Conservation (phyloP, 2,329 filamentous ascomycete species). For the Fusarium hostae region DNA sequence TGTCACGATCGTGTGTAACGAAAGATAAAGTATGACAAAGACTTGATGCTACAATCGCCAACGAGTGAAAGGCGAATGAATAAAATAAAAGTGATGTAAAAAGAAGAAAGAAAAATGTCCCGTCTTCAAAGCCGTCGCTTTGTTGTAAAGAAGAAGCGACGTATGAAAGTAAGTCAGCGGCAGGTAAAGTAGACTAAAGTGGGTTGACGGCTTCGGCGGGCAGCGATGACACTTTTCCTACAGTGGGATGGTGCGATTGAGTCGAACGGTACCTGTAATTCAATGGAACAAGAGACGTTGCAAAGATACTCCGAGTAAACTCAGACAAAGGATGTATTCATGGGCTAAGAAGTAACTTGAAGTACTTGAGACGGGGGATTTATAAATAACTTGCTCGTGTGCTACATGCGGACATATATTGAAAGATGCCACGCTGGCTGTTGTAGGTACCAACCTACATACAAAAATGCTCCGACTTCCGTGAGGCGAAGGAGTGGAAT, state of each 20-base stretch:
- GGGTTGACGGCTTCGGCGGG: slow-evolving; percentile 39
- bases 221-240: slow-evolving; percentile 32
- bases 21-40: not conserved
- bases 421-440: slow-evolving; percentile 45
- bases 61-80: slow-evolving; percentile 28
- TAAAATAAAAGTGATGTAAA: not conserved
- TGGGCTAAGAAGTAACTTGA: not conserved
- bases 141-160: slow-evolving; percentile 37
- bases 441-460: slow-evolving; percentile 2
- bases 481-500: slow-evolving; percentile 29
- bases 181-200: slow-evolving; percentile 37
- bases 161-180: slow-evolving; percentile 33
- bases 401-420: not conserved
- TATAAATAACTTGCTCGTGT: slow-evolving; percentile 14
- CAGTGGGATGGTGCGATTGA: slow-evolving; percentile 9
- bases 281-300: not conserved
- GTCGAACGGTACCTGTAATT: slow-evolving; percentile 32
- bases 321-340: not conserved
- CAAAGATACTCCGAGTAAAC: not conserved
- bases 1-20: not conserved
- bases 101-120: not conserved
- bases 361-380: not conserved
- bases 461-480: slow-evolving; percentile 20
- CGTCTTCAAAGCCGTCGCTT: slow-evolving; percentile 7
- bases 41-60: not conserved